Conservation (phyloP, 805 yeast genomes). For the Monosporozyma servazzii region DNA sequence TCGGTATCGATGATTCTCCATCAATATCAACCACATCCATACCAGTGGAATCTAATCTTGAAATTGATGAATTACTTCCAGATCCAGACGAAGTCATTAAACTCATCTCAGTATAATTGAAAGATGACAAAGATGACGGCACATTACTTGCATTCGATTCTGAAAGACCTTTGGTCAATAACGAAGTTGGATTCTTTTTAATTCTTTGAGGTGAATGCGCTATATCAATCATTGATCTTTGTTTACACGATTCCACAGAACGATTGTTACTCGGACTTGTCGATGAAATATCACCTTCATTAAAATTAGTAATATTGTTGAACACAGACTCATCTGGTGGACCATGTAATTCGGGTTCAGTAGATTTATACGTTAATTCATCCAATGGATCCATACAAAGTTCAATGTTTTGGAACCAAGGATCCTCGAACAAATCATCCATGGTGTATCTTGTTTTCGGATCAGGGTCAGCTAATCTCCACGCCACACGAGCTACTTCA, state of each 20-base stretch:
- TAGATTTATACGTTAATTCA: conserved; percentile 4
- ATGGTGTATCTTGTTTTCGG: conserved; percentile 45
- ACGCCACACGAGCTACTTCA: conserved; percentile 59
- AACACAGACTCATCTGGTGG: not conserved
- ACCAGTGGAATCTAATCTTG: not conserved
- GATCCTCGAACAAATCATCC: conserved; percentile 46
- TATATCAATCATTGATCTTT: conserved; percentile 23
- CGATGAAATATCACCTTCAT: not conserved
- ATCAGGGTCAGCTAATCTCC: conserved; percentile 66
- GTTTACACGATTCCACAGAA: not conserved
- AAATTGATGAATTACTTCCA: not conserved
- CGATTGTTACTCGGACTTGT: not conserved
- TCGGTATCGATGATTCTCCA: not conserved
- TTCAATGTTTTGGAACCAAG: conserved; percentile 53
- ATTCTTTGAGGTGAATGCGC: conserved; percentile 11
- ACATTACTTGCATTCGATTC: not conserved
- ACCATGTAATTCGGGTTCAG: conserved; percentile 1
- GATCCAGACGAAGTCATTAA: not conserved
- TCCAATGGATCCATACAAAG: conserved; percentile 36
- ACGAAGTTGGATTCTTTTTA: not conserved
- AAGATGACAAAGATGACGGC: not conserved
- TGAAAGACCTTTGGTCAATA: not conserved
- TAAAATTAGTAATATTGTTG: not conserved
- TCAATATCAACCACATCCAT: not conserved
- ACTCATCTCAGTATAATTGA: not conserved